phyloP scores from a whole-genome alignment of 495 filamentous ascomycete genomes.

The Trichodelitschia bisporula region DNA sequence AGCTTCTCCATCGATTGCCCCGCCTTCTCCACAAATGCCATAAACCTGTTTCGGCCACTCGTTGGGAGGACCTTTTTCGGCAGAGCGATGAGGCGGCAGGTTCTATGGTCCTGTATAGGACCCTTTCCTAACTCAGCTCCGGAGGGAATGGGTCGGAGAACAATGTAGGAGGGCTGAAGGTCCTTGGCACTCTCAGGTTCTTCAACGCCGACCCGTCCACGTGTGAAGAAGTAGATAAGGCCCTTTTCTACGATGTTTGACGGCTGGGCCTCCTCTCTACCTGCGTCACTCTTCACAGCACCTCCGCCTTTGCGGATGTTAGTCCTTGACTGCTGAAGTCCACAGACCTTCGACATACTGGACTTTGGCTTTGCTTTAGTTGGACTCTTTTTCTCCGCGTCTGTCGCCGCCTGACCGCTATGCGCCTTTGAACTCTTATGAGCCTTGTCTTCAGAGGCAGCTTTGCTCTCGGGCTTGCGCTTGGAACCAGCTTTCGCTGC shows the following conservation, averaged over 20 bases:
- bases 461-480: constrained; percentile 17
- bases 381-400: too few relatives aligned
- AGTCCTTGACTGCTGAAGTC: too few relatives aligned
- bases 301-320: too few relatives aligned
- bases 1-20: constrained; percentile 41
- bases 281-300: too few relatives aligned
- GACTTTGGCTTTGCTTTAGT: too few relatives aligned
- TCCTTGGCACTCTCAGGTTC: constrained; percentile 46
- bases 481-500: constrained; percentile 9
- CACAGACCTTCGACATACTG: too few relatives aligned
- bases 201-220: constrained; percentile 47
- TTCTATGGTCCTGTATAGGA: constrained; percentile 34
- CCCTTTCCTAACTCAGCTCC: constrained; percentile 42
- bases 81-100: constrained; percentile 47
- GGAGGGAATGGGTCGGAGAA: constrained; percentile 50
- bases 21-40: constrained; percentile 66
- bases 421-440: too few relatives aligned
- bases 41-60: constrained; percentile 47
- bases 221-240: constrained; percentile 83
- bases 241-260: constrained; percentile 78
- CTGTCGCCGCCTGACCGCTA: too few relatives aligned
- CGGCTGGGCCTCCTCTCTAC: too few relatives aligned
- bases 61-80: constrained; percentile 72
- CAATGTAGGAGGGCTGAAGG: constrained; percentile 56
- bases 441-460: constrained; percentile 1